Conservation (phyloP, 257 asterid species). For the Przewalskia tangutica region DNA sequence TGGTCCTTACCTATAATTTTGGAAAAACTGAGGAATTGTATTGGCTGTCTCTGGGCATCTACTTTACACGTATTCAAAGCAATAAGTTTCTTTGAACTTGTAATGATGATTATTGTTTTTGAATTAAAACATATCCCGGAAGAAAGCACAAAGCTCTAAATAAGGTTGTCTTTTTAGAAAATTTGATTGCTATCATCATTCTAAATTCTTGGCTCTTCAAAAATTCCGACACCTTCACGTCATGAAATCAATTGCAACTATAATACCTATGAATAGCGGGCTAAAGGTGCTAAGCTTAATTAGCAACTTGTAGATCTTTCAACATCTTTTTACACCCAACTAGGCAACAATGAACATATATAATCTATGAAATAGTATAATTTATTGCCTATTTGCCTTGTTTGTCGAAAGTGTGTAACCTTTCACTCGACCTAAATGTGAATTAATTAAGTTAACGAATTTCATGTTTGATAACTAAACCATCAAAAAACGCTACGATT, state of each 20-base stretch:
- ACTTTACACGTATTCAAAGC: constrained; percentile 43
- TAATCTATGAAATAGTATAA: not conserved
- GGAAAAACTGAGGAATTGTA: not conserved
- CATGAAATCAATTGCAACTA: too few species aligned
- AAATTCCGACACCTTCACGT: not conserved
- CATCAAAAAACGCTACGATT: too few species aligned
- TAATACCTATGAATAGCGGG: too few species aligned
- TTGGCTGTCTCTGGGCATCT: constrained; percentile 3
- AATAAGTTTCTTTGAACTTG: constrained; percentile 17
- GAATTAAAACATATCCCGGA: constrained; percentile 18
- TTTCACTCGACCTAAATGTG: too few species aligned
- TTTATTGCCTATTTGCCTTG: too few species aligned
- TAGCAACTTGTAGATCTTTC: not conserved
- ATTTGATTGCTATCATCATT: constrained; percentile 26
- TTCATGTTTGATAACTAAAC: too few species aligned
- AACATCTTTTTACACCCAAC: not conserved
- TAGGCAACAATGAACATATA: not conserved
- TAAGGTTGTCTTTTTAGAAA: constrained; percentile 19
- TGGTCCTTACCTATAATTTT: too few species aligned
- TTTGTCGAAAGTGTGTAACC: too few species aligned
- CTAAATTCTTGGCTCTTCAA: constrained; percentile 2
- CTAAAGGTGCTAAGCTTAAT: not conserved
- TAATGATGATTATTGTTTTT: constrained; percentile 33
- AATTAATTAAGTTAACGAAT: too few species aligned
- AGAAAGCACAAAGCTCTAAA: constrained; percentile 17